phyloP scores from a whole-genome alignment of 2,329 filamentous ascomycete species.

The Fusarium sp. region DNA sequence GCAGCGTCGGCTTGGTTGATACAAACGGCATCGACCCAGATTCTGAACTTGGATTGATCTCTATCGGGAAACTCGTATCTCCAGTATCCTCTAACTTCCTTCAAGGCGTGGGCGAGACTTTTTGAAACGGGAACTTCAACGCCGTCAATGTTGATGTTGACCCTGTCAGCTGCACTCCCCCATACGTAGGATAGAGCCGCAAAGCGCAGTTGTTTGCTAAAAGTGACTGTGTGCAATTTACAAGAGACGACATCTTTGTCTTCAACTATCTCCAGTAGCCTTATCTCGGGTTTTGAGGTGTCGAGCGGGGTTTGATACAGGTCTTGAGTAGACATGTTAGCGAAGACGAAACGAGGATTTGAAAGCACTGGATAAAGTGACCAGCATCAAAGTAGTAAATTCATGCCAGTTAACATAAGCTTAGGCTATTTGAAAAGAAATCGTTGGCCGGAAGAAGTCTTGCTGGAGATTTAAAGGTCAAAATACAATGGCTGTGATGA shows the following conservation, averaged over 20 bases:
- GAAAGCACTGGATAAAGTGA: rapidly evolving
- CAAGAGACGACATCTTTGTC: not conserved
- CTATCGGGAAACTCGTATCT: not conserved
- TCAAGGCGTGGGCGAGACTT: not conserved
- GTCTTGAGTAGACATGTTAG: not conserved
- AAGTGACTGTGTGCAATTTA: not conserved
- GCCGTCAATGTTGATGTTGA: not conserved
- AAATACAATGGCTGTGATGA: not conserved
- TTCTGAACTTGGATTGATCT: not conserved
- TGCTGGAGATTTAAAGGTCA: rapidly evolving
- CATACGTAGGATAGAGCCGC: not conserved
- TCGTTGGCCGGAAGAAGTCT: rapidly evolving
- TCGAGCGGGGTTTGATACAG: not conserved
- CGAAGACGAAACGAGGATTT: not conserved
- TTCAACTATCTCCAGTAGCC: not conserved
- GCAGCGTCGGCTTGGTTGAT: not conserved
- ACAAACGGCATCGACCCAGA: conserved; percentile 4
- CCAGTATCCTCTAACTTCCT: not conserved
- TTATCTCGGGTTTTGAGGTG: not conserved
- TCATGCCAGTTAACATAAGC: rapidly evolving
- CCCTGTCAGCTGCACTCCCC: not conserved
- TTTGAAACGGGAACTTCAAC: not conserved
- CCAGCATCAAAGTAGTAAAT: rapidly evolving
- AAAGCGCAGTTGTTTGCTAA: not conserved
- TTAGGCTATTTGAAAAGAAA: rapidly evolving